Evolutionary conservation across 192 early-diverging fungal genomes (phyloP), one percentile per base, ranked within the genome.

Genomic region (Rhizophagus sp.): DNA sequence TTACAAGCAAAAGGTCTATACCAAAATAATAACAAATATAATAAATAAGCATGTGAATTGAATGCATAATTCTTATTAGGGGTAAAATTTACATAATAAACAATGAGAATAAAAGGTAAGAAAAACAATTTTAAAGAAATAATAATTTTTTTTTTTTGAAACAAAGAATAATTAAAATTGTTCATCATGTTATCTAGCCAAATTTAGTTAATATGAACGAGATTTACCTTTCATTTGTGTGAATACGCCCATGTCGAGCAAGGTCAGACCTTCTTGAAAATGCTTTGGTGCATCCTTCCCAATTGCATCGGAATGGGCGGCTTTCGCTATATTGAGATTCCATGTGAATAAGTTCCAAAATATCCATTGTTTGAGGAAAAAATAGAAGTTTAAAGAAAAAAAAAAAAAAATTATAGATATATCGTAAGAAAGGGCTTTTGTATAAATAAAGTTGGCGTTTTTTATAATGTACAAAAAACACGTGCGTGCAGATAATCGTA

Each of bases 241-340:
- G 94, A 81, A 94, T 94, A 64, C 93, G 88, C 39, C 83, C 86
- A 87, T 96, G 94, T 49, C 94, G 89, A 57, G 91, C 91, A 17
- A 94, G 86, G 81, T 96, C 94, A 44, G 90, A 90, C 71, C 88
- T 84, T 61, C 89, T 87, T 73, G 86, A 91, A 78, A 95, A 95
- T 63, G 89, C 85, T 85, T 95, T 95, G 75, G 79, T 78, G 82
- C 94, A 95, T 33, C 81, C 84, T 41, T 64, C 73, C 88, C 90
- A 93, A 19, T 79, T 66, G 82, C 94, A 95, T 39, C 78, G 79
- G 76, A 88, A 88, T 10, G 84, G 83, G 78, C 86, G 87, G 52
- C 85, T 83, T 61, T 86, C 85, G 36, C 84, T 83, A 34, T 83
- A 82, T 22, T 86, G 82, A 76, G 79, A 79, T 79, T 87, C 82